phyloP scores from a whole-genome alignment of 1,139 yeast genomes.

The Geotrichum aggregatum region DNA sequence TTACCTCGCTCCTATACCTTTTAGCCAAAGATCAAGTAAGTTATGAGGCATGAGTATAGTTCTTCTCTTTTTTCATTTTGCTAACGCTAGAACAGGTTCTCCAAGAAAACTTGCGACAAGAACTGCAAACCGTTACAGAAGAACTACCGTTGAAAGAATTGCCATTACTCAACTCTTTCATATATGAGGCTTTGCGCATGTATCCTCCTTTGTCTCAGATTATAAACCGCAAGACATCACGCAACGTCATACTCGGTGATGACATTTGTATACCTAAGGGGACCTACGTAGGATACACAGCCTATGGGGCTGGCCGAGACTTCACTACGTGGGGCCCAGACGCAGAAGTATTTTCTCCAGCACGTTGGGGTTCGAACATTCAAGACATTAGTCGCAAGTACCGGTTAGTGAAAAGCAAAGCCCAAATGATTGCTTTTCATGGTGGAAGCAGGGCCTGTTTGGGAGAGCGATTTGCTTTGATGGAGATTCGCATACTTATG shows the following conservation, averaged over 20 bases:
- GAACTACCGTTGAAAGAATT: slow-evolving; percentile 27
- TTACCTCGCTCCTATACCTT: slow-evolving; percentile 49
- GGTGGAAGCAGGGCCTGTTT: slow-evolving; percentile 60
- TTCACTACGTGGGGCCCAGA: slow-evolving; percentile 48
- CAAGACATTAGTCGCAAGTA: slow-evolving; percentile 40
- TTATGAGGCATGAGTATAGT: slow-evolving; percentile 18
- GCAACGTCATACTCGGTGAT: slow-evolving; percentile 42
- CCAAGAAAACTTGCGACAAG: slow-evolving; percentile 16
- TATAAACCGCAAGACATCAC: slow-evolving; percentile 49
- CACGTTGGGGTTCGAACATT: slow-evolving; percentile 52
- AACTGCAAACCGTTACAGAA: slow-evolving; percentile 5
- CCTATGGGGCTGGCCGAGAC: slow-evolving; percentile 54
- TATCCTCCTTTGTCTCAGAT: slow-evolving; percentile 59
- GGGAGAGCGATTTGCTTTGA: slow-evolving; percentile 57
- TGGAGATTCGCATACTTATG: slow-evolving; percentile 45
- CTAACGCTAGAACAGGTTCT: slow-evolving; percentile 1
- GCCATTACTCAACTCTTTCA: slow-evolving; percentile 39
- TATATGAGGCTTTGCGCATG: slow-evolving; percentile 52
- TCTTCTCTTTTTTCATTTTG: slow-evolving; percentile 40
- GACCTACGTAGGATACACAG: slow-evolving; percentile 55
- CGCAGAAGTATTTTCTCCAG: slow-evolving; percentile 49
- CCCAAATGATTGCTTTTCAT: slow-evolving; percentile 53
- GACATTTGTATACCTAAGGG: slow-evolving; percentile 50
- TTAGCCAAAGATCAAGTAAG: slow-evolving; percentile 42
- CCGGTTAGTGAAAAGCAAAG: slow-evolving; percentile 45